A percentile compares a stretch with the other conserved stretches of the same genome.
Evolutionary conservation across 805 yeast species (phyloP).

Genomic region (Huiozyma naganishii): DNA sequence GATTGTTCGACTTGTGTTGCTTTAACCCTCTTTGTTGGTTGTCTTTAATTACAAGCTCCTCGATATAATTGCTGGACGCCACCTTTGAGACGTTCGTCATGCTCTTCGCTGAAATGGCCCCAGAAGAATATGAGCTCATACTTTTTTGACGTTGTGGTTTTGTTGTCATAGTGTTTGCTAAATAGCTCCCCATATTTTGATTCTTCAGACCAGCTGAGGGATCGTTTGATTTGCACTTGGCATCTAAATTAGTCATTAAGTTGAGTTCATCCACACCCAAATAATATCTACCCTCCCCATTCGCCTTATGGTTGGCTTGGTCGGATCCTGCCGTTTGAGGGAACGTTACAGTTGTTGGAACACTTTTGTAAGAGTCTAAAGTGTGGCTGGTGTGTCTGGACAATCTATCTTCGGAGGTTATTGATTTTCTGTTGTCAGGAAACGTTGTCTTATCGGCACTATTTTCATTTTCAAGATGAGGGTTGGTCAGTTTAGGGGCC

Average conservation of each 20-base stretch:
- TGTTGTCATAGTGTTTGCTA: not conserved
- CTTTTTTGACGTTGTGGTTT: constrained; percentile 14
- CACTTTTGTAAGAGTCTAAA: constrained; percentile 2
- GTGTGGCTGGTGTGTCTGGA: constrained; percentile 4
- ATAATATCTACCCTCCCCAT: not conserved
- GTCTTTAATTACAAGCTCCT: not conserved
- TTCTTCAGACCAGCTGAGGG: not conserved
- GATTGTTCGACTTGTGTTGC: constrained; percentile 26
- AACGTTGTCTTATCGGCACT: not conserved
- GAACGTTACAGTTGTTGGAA: constrained; percentile 1
- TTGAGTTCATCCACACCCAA: not conserved
- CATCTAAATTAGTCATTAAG: not conserved
- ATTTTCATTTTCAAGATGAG: not conserved
- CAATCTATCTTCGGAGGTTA: constrained; percentile 2
- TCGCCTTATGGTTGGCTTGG: not conserved
- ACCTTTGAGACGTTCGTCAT: not conserved
- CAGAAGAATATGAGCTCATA: constrained; percentile 15
- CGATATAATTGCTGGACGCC: not conserved
- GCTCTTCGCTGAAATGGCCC: not conserved
- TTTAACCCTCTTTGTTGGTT: constrained; percentile 7
- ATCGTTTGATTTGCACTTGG: not conserved
- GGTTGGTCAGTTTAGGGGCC: constrained; percentile 10
- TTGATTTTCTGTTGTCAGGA: constrained; percentile 4
- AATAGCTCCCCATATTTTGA: not conserved
- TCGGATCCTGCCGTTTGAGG: not conserved